A percentile compares a stretch with the other conserved stretches of the same genome.
Evolutionary conservation across 495 filamentous ascomycete genomes (phyloP).

Genomic region (Aspergillus avenaceus): DNA sequence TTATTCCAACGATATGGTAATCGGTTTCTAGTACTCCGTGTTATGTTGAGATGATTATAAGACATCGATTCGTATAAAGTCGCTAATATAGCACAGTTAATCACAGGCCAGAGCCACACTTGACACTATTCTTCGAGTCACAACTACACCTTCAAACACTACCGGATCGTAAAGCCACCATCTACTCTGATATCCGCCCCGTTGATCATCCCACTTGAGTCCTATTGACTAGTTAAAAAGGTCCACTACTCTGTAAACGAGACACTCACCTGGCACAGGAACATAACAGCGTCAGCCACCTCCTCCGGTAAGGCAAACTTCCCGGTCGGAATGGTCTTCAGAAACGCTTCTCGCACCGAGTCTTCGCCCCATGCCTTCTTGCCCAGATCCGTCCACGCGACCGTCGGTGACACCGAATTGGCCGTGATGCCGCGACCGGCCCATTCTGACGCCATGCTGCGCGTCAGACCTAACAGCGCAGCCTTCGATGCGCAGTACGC

Average conservation of each 20-base stretch:
- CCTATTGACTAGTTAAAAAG: slow-evolving; percentile 19
- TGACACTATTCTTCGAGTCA: too few species aligned
- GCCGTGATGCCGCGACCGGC: slow-evolving; percentile 30
- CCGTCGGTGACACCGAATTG: slow-evolving; percentile 37
- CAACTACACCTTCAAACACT: too few species aligned
- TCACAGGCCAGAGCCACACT: too few species aligned
- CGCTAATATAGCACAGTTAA: too few species aligned
- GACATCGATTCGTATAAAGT: too few species aligned
- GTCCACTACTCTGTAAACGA: background rate
- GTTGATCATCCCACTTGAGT: slow-evolving; percentile 43
- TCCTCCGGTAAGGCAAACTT: slow-evolving; percentile 41
- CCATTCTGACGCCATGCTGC: slow-evolving; percentile 47
- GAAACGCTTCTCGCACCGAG: slow-evolving; percentile 26
- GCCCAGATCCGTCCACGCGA: slow-evolving; percentile 38
- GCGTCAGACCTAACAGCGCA: slow-evolving; percentile 41
- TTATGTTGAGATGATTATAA: too few species aligned
- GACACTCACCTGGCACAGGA: slow-evolving; percentile 34
- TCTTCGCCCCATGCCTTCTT: slow-evolving; percentile 38
- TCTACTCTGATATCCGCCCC: slow-evolving; percentile 41
- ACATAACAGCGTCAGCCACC: slow-evolving; percentile 35
- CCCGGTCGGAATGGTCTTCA: slow-evolving; percentile 34
- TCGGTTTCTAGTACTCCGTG: too few species aligned
- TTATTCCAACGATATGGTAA: too few species aligned
- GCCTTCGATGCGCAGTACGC: slow-evolving; percentile 49
- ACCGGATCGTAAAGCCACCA: slow-evolving; percentile 38